A percentile compares a stretch with the other conserved stretches of the same genome.
phyloP scores from a whole-genome alignment of 2,329 filamentous ascomycete species.

The Aspergillus japonicus region DNA sequence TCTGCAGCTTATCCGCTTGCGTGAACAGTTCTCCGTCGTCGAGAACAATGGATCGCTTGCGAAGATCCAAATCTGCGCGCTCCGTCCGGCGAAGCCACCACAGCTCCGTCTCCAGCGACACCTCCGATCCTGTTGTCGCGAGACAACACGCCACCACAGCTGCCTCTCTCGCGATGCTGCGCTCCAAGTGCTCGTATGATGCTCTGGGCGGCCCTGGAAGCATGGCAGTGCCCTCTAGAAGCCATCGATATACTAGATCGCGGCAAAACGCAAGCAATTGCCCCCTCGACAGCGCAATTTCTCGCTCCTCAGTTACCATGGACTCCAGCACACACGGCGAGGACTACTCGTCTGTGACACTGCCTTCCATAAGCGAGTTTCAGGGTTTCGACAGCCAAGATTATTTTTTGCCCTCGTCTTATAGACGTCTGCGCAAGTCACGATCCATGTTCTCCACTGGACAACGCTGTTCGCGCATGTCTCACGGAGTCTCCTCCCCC shows the following conservation, averaged over 20 bases:
- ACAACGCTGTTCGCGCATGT: constrained; percentile 28
- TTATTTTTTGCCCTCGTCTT: constrained; percentile 47
- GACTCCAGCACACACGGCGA: not conserved
- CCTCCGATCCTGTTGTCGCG: constrained; percentile 31
- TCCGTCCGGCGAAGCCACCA: constrained; percentile 35
- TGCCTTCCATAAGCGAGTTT: constrained; percentile 33
- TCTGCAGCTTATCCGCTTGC: constrained; percentile 9
- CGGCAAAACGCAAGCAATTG: constrained; percentile 16
- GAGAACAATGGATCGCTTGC: constrained; percentile 29
- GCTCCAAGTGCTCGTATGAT: constrained; percentile 33
- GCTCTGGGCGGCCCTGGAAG: constrained; percentile 28
- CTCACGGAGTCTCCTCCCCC: constrained; percentile 17
- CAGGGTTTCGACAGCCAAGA: constrained; percentile 36
- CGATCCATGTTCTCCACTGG: constrained; percentile 50
- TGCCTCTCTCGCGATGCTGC: constrained; percentile 44
- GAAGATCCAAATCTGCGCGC: constrained; percentile 40
- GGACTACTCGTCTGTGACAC: constrained; percentile 18
- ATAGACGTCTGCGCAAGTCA: constrained; percentile 47
- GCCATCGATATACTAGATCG: constrained; percentile 21
- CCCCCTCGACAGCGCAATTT: constrained; percentile 4
- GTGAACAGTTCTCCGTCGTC: not conserved
- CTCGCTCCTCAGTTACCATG: constrained; percentile 8
- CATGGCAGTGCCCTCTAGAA: constrained; percentile 26
- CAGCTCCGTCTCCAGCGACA: constrained; percentile 22
- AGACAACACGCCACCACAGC: constrained; percentile 41